A percentile compares a stretch with the other conserved stretches of the same genome.
Conservation (phyloP, 768 basidiomycete genomes). For the Lentinula lateritia region DNA sequence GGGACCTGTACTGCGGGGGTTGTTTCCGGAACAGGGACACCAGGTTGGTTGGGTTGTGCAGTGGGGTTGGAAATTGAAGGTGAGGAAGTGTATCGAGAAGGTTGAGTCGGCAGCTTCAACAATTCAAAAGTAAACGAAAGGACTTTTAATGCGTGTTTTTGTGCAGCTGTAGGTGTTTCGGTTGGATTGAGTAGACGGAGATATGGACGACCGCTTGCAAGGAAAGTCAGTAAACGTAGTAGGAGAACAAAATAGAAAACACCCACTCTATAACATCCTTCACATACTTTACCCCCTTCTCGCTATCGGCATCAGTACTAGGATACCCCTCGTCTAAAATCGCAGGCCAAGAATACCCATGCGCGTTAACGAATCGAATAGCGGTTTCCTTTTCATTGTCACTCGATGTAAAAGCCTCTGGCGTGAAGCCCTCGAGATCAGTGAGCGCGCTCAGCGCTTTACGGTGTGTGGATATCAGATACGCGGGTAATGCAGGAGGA, state of each 20-base stretch:
- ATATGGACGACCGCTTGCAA: slow-evolving; percentile 44
- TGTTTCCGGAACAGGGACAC: no score
- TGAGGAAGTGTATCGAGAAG: slow-evolving; percentile 7
- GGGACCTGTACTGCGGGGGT: slow-evolving; percentile 23
- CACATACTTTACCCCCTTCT: slow-evolving; percentile 34
- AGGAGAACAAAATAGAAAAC: no score
- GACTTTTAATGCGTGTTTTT: slow-evolving; percentile 60
- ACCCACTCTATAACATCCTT: slow-evolving; percentile 34
- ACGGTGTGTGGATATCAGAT: slow-evolving; percentile 36
- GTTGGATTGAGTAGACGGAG: slow-evolving; percentile 43
- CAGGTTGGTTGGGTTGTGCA: no score
- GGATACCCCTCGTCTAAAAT: slow-evolving; percentile 45
- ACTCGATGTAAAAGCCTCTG: neutral
- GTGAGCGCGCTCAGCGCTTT: slow-evolving; percentile 35
- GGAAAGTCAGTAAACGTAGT: no score
- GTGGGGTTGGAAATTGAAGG: neutral
- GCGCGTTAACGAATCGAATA: slow-evolving; percentile 27
- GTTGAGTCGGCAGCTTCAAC: slow-evolving; percentile 25
- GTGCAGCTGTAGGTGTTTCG: slow-evolving; percentile 48
- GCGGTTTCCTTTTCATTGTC: slow-evolving; percentile 16
- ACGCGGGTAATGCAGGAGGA: slow-evolving; percentile 18
- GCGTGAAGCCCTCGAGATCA: neutral
- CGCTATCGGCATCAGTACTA: slow-evolving; percentile 21
- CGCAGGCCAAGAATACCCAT: slow-evolving; percentile 46
- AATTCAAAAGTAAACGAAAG: slow-evolving; percentile 54